Conservation (phyloP, 2,329 filamentous ascomycete genomes). For the Lanzia echinophila region DNA sequence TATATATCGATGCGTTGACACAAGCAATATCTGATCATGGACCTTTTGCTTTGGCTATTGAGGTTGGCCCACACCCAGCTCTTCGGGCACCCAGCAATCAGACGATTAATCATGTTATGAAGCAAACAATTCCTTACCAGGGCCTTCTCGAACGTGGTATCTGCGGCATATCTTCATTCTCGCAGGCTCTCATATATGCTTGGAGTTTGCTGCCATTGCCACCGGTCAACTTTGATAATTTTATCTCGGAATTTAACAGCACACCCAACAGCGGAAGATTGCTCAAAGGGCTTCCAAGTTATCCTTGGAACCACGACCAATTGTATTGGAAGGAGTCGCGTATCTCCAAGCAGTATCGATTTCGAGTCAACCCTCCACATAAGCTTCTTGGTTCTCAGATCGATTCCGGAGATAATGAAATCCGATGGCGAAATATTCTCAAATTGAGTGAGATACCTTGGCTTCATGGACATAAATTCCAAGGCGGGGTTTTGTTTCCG, state of each 20-base stretch:
- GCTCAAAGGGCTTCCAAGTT: conserved; percentile 10
- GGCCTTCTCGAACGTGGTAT: conserved; percentile 11
- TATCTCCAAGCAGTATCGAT: not conserved
- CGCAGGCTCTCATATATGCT: conserved; percentile 1
- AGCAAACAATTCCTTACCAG: conserved; percentile 9
- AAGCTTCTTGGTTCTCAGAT: conserved; percentile 11
- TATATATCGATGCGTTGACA: conserved; percentile 36
- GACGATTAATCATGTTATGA: conserved; percentile 11
- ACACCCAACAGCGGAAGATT: too few relatives aligned
- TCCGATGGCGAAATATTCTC: conserved; percentile 13
- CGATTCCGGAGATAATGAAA: too few relatives aligned
- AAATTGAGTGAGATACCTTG: conserved; percentile 34
- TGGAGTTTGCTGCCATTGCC: too few relatives aligned
- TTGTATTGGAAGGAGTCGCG: conserved; percentile 47
- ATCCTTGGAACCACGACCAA: conserved; percentile 9
- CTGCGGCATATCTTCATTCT: conserved; percentile 6
- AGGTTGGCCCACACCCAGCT: conserved; percentile 22
- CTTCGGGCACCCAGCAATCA: conserved; percentile 17
- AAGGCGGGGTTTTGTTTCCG: conserved; percentile 34
- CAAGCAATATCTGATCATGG: conserved; percentile 7
- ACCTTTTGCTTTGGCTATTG: conserved; percentile 14
- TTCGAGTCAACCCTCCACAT: not conserved
- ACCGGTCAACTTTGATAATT: too few relatives aligned
- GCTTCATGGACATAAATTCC: conserved; percentile 40
- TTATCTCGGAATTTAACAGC: too few relatives aligned